These are phyloP conservation scores for Suhomyces kilbournensis DNA, from an alignment of 805 yeast genomes.

Conservation along the genomic window DNA sequence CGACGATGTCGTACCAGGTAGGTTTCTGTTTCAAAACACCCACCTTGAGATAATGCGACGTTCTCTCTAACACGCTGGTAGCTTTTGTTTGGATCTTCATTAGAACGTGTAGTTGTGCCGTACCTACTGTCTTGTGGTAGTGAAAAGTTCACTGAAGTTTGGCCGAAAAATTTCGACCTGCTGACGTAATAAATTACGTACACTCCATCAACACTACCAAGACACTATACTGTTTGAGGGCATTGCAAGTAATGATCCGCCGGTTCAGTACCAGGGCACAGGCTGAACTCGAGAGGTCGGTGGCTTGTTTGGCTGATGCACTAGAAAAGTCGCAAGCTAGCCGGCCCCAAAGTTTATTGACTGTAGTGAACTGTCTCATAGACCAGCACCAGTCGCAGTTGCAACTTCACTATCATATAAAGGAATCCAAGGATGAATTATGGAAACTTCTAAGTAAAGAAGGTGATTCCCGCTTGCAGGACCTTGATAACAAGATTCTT, in stretches of 20 bases:
- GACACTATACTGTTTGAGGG: not conserved
- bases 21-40: slow-evolving; percentile 75
- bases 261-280: not conserved
- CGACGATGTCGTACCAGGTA: slow-evolving; percentile 85
- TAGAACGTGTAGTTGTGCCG: not conserved
- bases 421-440: not conserved
- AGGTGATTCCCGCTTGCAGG: not conserved
- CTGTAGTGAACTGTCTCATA: not conserved
- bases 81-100: slow-evolving; percentile 73
- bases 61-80: slow-evolving; percentile 70
- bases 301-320: not conserved
- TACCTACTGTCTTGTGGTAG: not conserved
- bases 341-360: not conserved
- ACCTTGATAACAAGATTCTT: not conserved
- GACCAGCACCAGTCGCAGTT: not conserved
- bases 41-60: slow-evolving; percentile 69
- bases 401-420: not conserved
- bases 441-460: not conserved
- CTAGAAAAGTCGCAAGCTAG: not conserved
- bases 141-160: not conserved
- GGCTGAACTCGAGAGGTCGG: not conserved
- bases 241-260: not conserved
- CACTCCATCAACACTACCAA: not conserved
- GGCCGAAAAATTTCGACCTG: not conserved
- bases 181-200: not conserved